Evolutionary conservation across 495 filamentous ascomycete genomes (phyloP).

Genomic region (Daldinia childiae): DNA sequence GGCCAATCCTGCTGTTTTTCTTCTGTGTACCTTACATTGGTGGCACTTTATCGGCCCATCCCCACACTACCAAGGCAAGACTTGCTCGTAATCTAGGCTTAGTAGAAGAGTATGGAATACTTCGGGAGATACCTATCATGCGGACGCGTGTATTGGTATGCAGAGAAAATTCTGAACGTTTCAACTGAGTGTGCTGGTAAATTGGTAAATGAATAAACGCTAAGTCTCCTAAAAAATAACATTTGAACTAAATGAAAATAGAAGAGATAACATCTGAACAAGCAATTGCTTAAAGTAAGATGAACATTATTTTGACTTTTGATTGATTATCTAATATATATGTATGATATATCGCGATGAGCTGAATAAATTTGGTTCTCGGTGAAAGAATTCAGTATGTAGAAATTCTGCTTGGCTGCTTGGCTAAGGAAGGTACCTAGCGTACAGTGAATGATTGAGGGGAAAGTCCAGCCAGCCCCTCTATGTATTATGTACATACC

Average conservation of each 20-base stretch:
- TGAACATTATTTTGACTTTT: background rate
- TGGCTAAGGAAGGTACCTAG: background rate
- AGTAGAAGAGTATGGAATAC: slow-evolving; percentile 1
- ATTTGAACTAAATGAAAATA: background rate
- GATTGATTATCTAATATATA: background rate
- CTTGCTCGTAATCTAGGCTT: slow-evolving; percentile 18
- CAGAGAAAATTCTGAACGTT: background rate
- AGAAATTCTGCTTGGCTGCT: too few species aligned
- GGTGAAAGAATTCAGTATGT: slow-evolving; percentile 29
- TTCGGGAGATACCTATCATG: slow-evolving; percentile 20
- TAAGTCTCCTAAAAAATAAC: background rate
- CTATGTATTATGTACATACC: too few species aligned
- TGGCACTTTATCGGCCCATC: slow-evolving; percentile 34
- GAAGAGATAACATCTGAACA: background rate
- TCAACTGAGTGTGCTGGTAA: background rate
- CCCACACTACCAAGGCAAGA: slow-evolving; percentile 18
- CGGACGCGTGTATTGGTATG: slow-evolving; percentile 5
- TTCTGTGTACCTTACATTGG: slow-evolving; percentile 38
- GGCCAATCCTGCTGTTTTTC: slow-evolving; percentile 32
- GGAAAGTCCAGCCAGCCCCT: slow-evolving; percentile 22
- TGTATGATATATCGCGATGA: background rate
- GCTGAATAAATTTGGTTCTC: background rate
- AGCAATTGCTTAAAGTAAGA: background rate
- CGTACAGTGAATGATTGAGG: too few species aligned
- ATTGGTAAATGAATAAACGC: too few species aligned